phyloP scores from a whole-genome alignment of 306 rosid species.

The Castanea mollissima region DNA sequence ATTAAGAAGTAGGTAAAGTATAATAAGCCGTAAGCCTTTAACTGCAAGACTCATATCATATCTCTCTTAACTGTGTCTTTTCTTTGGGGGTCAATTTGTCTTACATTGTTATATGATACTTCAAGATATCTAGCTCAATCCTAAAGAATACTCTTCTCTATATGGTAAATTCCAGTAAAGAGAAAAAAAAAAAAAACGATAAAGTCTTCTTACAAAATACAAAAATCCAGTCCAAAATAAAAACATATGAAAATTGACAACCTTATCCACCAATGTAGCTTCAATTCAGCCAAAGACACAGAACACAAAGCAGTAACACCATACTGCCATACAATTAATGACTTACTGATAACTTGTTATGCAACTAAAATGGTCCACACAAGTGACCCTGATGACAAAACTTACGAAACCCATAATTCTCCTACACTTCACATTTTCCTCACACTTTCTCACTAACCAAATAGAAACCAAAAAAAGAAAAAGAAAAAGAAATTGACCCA shows the following conservation, averaged over 20 bases:
- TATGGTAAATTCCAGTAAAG: background rate
- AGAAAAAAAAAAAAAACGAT: background rate
- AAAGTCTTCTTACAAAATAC: background rate
- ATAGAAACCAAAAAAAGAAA: background rate
- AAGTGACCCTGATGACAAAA: background rate
- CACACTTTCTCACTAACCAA: slow-evolving; percentile 16
- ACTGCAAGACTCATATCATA: background rate
- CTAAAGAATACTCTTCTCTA: background rate
- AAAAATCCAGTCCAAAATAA: background rate
- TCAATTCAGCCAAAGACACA: background rate
- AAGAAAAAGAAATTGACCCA: background rate
- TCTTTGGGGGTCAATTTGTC: background rate
- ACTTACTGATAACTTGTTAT: background rate
- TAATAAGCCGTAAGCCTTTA: background rate
- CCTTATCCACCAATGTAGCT: background rate
- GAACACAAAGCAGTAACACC: background rate
- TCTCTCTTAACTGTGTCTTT: background rate
- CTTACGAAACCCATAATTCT: background rate
- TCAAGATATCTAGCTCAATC: background rate
- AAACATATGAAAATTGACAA: too few relatives aligned
- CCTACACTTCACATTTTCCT: background rate
- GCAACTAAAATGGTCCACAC: background rate
- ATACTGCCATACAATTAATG: background rate
- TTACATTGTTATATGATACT: background rate
- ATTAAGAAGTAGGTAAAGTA: background rate